A percentile compares a stretch with the other conserved stretches of the same genome.
phyloP scores from a whole-genome alignment of 495 filamentous ascomycete genomes.

The Penicillium desertorum region DNA sequence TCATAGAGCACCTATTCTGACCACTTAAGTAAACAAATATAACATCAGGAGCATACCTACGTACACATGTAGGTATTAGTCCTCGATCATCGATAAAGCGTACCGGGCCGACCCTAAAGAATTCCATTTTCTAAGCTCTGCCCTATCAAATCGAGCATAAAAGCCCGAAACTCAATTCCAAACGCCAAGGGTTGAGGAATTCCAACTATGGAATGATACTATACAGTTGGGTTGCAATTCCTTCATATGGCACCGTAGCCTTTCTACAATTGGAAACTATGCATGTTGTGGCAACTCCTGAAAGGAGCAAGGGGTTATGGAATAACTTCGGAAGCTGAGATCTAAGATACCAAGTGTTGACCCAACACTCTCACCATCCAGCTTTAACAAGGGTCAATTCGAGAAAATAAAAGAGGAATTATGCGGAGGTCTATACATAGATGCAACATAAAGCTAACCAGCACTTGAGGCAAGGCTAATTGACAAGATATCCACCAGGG shows the following conservation, averaged over 20 bases:
- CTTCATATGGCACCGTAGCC: not conserved
- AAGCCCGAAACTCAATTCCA: not conserved
- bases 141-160: not conserved
- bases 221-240: not conserved
- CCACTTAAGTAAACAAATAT: not conserved
- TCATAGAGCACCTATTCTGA: not conserved
- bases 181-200: conserved; percentile 8
- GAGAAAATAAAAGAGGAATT: not conserved
- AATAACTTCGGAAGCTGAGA: too few species aligned
- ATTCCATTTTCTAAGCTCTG: not conserved
- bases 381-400: not conserved
- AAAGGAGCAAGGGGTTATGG: not conserved
- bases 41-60: not conserved
- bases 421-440: not conserved
- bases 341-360: not conserved
- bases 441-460: not conserved
- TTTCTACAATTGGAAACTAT: not conserved
- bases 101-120: conserved; percentile 1
- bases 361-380: not conserved
- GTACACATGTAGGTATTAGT: not conserved
- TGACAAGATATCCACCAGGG: conserved; percentile 27
- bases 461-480: not conserved
- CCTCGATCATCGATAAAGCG: too few species aligned
- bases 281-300: not conserved
- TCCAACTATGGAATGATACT: conserved; percentile 3